phyloP scores from a whole-genome alignment of 2,329 filamentous ascomycete species.

The Paecilomyces niveus region DNA sequence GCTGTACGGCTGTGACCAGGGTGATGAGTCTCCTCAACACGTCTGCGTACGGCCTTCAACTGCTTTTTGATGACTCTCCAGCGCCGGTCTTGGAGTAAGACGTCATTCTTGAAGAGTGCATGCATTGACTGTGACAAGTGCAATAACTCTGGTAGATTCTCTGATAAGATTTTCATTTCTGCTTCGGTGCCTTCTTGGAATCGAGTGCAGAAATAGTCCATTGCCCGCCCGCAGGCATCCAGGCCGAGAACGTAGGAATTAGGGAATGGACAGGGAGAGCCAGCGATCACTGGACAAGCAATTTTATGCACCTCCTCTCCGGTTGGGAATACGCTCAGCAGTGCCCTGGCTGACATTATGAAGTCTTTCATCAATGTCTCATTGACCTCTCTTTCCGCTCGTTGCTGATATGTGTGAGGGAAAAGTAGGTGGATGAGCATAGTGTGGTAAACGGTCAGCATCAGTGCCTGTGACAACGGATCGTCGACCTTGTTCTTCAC shows the following conservation, averaged over 20 bases:
- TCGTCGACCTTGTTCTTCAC: constrained; percentile 3
- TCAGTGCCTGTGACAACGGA: constrained; percentile 4
- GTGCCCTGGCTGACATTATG: constrained; percentile 3
- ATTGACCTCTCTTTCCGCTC: constrained; percentile 1
- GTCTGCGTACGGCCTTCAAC: background rate
- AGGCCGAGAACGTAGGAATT: constrained; percentile 7
- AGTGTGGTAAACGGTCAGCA: constrained; percentile 10
- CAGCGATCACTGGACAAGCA: constrained; percentile 3
- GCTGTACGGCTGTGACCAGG: background rate
- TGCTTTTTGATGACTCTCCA: background rate
- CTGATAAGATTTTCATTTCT: background rate
- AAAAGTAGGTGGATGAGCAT: constrained; percentile 11
- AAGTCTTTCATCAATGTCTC: constrained; percentile 6
- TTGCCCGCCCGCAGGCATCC: constrained; percentile 9
- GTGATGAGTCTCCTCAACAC: background rate
- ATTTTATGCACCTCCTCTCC: constrained; percentile 1
- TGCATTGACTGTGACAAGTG: background rate
- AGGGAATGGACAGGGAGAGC: background rate
- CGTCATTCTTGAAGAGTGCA: background rate
- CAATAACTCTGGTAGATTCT: background rate
- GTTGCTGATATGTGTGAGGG: constrained; percentile 3
- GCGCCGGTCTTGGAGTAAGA: background rate
- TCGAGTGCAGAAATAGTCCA: constrained; percentile 6
- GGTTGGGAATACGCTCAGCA: constrained; percentile 4
- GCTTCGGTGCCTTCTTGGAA: background rate